Conservation (phyloP, 257 asterid species). For the Solanum arcanum region DNA sequence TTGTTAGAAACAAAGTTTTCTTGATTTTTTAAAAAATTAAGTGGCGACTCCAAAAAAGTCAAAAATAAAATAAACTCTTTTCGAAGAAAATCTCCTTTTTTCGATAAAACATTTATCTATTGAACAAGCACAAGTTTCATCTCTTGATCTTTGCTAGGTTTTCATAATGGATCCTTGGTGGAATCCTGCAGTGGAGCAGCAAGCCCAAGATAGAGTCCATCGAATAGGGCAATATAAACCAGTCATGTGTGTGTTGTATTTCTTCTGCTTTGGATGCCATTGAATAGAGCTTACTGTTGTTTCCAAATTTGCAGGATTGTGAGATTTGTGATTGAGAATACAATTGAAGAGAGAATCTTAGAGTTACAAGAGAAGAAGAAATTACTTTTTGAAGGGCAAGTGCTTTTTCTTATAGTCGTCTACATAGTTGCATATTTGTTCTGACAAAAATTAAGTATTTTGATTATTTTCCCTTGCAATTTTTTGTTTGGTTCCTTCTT, state of each 20-base stretch:
- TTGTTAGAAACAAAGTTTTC: no score
- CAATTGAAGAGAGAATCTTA: constrained; percentile 74
- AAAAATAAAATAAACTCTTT: no score
- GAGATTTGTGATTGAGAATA: constrained; percentile 71
- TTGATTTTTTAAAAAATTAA: no score
- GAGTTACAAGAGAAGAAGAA: constrained; percentile 87
- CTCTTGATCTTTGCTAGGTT: constrained; percentile 26
- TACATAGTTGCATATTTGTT: neutral
- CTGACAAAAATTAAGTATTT: neutral
- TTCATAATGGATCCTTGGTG: constrained; percentile 98
- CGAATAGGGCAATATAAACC: constrained; percentile 88
- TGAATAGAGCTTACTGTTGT: neutral
- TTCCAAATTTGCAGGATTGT: constrained; percentile 36
- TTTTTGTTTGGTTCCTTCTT: no score
- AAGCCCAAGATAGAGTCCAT: constrained; percentile 89
- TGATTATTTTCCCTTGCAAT: neutral
- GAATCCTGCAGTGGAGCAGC: constrained; percentile 94
- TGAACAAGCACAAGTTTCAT: neutral
- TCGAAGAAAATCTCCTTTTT: no score
- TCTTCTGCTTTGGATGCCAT: neutral
- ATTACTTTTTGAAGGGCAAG: constrained; percentile 81
- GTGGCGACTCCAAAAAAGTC: no score
- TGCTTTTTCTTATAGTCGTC: neutral
- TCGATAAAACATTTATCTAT: no score
- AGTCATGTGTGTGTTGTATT: constrained; percentile 28